Base-by-base conservation (phyloP, 2,329 filamentous ascomycete species). In the Trichoderma koningiopsis region DNA sequence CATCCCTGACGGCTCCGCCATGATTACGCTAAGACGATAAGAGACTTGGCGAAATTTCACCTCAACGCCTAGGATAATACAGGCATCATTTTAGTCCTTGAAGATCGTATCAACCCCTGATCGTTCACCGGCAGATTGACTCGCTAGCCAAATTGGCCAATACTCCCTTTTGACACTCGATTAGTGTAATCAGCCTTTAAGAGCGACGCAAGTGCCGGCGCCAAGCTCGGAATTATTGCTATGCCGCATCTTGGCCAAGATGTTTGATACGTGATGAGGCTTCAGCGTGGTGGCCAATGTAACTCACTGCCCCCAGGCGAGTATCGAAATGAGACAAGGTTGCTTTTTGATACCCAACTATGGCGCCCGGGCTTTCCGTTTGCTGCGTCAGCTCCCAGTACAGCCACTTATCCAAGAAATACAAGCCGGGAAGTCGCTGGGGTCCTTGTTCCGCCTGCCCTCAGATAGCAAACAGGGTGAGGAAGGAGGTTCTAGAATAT, bases 141-240 rank as follows among this genome's bases (percentile, higher is more conserved):
- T 52, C 63, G 63, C 27, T 66, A 27, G 40, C 40, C 19, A 40
- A 49, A 58, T 58, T 66, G 29, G 33, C 33, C 4, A 52, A 16
- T 33, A 11, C 65, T 55, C 40, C 43, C 31, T 8, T 22, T 60
- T 8, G 33, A 27, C 43, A 24, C 31, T 47, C 43, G 56, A 68
- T 61, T 68, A 55, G 56, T 68, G 65, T 19, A 57, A 59, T 68
- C 65, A 57, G 57, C 65, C 40, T 53, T 60, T 53, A 68, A 68
- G 56, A 33, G 57, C 65, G 65, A 57, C 40, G 65, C 65, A 68
- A 61, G 65, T 68, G 43, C 65, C 65, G 65, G 43, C 7, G n/a
- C 55, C 37, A 40, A 40, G 37, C 13, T 55, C 63, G 63, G 37
- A 55, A 49, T 49, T n/a, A 19, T 16, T 37, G 11, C 47, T 13